These are phyloP conservation scores for Blastobotrys muscicola DNA, from an alignment of 805 yeast genomes.

Conservation along the genomic window DNA sequence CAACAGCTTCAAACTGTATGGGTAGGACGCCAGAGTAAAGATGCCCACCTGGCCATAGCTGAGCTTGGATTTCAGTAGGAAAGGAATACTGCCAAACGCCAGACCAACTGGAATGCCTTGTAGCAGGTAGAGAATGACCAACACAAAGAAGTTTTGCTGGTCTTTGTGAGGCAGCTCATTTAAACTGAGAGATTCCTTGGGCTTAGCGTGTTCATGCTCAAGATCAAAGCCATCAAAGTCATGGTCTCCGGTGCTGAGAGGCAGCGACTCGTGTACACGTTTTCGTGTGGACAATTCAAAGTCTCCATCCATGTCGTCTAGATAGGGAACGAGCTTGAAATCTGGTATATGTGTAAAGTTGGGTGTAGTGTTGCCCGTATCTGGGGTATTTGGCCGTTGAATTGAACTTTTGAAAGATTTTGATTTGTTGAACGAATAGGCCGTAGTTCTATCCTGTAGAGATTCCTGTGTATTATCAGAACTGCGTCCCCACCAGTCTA, in stretches of 20 bases:
- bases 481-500: too few relatives aligned
- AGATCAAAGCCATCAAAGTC: too few relatives aligned
- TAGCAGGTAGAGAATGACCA: conserved; percentile 66
- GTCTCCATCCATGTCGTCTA: too few relatives aligned
- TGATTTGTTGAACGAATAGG: too few relatives aligned
- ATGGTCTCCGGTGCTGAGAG: conserved; percentile 6
- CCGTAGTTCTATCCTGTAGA: too few relatives aligned
- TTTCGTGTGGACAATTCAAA: conserved; percentile 13
- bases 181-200: conserved; percentile 15
- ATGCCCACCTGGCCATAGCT: conserved; percentile 85
- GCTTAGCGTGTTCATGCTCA: too few relatives aligned
- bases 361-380: too few relatives aligned
- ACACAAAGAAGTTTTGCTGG: conserved; percentile 61
- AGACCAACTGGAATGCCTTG: conserved; percentile 98
- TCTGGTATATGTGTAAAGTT: too few relatives aligned
- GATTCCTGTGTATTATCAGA: too few relatives aligned
- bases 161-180: conserved; percentile 35
- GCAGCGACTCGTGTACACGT: conserved; percentile 5
- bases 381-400: too few relatives aligned
- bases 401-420: too few relatives aligned
- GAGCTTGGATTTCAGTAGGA: conserved; percentile 70
- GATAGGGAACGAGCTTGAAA: too few relatives aligned
- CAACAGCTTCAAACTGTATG: conserved; percentile 80
- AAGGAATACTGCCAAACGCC: conserved; percentile 92
- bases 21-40: conserved; percentile 87